phyloP scores from a whole-genome alignment of 495 filamentous ascomycete species.

The Tricharina praecox region DNA sequence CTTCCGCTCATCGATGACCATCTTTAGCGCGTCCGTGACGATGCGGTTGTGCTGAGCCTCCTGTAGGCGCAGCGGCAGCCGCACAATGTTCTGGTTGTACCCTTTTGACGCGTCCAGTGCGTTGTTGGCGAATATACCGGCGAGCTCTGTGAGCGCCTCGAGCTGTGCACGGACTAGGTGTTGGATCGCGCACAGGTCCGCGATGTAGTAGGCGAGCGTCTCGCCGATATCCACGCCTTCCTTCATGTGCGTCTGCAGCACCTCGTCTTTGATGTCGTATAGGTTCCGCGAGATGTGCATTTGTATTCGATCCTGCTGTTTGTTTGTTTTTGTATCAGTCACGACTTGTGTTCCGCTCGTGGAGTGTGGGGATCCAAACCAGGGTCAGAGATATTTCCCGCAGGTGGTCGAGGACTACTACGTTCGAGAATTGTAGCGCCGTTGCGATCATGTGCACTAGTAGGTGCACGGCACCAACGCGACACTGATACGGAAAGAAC shows the following conservation, averaged over 20 bases:
- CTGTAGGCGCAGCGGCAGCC: not conserved
- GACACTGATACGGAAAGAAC: not conserved
- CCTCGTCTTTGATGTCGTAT: not conserved
- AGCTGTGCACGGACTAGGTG: not conserved
- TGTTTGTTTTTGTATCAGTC: not conserved
- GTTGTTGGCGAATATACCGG: not conserved
- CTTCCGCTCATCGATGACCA: not conserved
- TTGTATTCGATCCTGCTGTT: not conserved
- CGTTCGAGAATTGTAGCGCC: not conserved
- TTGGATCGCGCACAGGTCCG: not conserved
- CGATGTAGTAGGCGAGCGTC: not conserved
- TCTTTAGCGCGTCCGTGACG: not conserved
- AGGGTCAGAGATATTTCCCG: not conserved
- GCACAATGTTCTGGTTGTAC: not conserved
- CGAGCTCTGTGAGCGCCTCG: not conserved
- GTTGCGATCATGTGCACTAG: not conserved
- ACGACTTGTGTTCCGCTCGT: not conserved
- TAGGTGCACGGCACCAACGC: not conserved
- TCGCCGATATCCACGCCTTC: not conserved
- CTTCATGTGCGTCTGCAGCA: not conserved
- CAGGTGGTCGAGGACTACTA: not conserved
- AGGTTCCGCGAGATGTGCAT: not conserved
- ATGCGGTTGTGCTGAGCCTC: not conserved
- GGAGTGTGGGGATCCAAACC: not conserved
- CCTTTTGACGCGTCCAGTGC: not conserved